A percentile compares a stretch with the other conserved stretches of the same genome.
Conservation (phyloP, 768 basidiomycete species). For the Pulveroboletus ravenelii region DNA sequence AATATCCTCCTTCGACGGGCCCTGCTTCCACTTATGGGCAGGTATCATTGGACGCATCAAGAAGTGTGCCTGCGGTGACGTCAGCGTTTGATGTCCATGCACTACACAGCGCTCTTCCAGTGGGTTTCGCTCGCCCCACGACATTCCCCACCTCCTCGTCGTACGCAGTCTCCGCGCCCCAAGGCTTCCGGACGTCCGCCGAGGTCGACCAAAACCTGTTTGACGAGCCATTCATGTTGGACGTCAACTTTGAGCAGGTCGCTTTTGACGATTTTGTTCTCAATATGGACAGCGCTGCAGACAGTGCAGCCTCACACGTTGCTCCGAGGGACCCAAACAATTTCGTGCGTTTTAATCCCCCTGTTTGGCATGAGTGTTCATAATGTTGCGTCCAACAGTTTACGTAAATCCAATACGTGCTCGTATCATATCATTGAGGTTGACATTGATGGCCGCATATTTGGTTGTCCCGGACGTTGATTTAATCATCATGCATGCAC, state of each 20-base stretch:
- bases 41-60: slow-evolving; percentile 10
- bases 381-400: slow-evolving; percentile 8
- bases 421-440: neutral
- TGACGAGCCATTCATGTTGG: slow-evolving; percentile 28
- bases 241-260: slow-evolving; percentile 26
- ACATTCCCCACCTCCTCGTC: slow-evolving; percentile 5
- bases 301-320: slow-evolving; percentile 26
- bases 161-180: neutral
- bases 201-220: slow-evolving; percentile 22
- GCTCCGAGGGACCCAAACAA: slow-evolving; percentile 30
- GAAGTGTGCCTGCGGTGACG: slow-evolving; percentile 11
- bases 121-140: neutral
- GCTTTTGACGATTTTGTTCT: slow-evolving; percentile 24
- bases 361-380: slow-evolving; percentile 8
- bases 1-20: slow-evolving; percentile 29
- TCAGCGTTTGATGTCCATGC: slow-evolving; percentile 8
- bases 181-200: neutral
- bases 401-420: slow-evolving; percentile 15
- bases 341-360: slow-evolving; percentile 28
- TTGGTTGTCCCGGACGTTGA: neutral
- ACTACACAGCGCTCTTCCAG: neutral
- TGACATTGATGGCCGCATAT: neutral
- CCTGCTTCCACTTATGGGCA: slow-evolving; percentile 9
- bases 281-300: slow-evolving; percentile 11
- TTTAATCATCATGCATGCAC: neutral